These are phyloP conservation scores for Cucurbitaria berberidis DNA, from an alignment of 2,329 filamentous ascomycete genomes.

Conservation along the genomic window DNA sequence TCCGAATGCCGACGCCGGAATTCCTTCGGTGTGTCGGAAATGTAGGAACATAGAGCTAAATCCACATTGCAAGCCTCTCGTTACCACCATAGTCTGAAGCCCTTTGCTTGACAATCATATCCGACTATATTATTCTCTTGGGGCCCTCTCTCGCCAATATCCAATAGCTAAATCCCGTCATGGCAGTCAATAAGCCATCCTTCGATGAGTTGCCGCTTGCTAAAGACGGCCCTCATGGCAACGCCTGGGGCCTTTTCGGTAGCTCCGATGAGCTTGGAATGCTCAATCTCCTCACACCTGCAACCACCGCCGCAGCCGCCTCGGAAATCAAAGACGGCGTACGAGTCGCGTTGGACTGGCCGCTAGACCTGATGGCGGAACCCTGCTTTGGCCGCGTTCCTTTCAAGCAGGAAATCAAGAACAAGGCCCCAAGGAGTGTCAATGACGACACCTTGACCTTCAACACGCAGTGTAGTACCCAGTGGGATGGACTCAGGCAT, in stretches of 20 bases:
- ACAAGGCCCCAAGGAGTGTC: neutral
- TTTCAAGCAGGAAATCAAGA: neutral
- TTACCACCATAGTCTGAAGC: no score
- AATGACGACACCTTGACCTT: conserved; percentile 21
- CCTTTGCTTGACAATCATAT: no score
- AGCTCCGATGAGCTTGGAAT: conserved; percentile 39
- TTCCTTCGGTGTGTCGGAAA: no score
- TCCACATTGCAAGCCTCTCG: no score
- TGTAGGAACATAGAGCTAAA: no score
- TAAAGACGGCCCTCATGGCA: no score
- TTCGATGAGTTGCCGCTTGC: no score
- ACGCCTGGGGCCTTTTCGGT: conserved; percentile 60
- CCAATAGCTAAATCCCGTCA: no score
- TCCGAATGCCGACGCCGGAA: no score
- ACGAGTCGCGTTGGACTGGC: conserved; percentile 50
- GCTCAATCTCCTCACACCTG: conserved; percentile 57
- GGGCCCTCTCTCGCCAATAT: no score
- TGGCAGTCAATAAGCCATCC: no score
- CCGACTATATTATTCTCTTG: no score
- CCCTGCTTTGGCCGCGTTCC: neutral
- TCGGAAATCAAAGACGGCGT: conserved; percentile 49
- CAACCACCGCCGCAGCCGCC: conserved; percentile 44
- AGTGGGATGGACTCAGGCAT: conserved; percentile 12
- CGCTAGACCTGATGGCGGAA: neutral
- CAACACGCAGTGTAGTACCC: conserved; percentile 26